These are phyloP conservation scores for Cucumis melo DNA, from an alignment of 306 rosid genomes.

Conservation along the genomic window DNA sequence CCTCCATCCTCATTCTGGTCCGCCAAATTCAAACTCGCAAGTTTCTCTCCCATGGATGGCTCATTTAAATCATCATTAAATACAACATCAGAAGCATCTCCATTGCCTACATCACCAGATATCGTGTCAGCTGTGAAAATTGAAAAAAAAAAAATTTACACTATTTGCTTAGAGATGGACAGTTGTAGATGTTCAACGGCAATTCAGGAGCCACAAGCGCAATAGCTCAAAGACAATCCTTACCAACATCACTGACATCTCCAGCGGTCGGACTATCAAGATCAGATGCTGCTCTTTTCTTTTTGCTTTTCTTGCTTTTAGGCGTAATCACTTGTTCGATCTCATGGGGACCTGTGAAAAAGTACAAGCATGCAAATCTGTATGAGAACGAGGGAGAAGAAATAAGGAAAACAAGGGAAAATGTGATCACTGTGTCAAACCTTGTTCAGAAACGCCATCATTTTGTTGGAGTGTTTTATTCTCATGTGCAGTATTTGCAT, in stretches of 20 bases:
- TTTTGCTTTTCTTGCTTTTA: conserved; percentile 19
- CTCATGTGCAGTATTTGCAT: background rate
- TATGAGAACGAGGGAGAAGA: background rate
- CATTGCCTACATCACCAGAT: conserved; percentile 14
- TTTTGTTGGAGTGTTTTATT: background rate
- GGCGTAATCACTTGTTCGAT: background rate
- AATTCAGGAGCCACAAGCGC: background rate
- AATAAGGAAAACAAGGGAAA: background rate
- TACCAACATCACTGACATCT: conserved; percentile 12
- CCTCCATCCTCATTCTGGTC: conserved; percentile 20
- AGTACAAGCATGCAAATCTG: background rate
- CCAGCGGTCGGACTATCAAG: conserved; percentile 2
- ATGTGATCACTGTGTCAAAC: background rate
- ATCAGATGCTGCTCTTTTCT: conserved; percentile 21
- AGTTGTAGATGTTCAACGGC: background rate
- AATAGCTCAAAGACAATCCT: background rate
- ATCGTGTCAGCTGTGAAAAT: background rate
- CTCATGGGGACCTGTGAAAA: background rate
- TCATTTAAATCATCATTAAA: conserved; percentile 38
- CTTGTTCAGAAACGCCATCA: background rate
- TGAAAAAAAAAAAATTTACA: background rate
- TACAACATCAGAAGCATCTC: conserved; percentile 35
- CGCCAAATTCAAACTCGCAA: conserved; percentile 38
- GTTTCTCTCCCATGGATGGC: conserved; percentile 83
- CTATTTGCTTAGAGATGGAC: background rate